These are phyloP conservation scores for Suillus decipiens DNA, from an alignment of 768 basidiomycete genomes.

Conservation along the genomic window DNA sequence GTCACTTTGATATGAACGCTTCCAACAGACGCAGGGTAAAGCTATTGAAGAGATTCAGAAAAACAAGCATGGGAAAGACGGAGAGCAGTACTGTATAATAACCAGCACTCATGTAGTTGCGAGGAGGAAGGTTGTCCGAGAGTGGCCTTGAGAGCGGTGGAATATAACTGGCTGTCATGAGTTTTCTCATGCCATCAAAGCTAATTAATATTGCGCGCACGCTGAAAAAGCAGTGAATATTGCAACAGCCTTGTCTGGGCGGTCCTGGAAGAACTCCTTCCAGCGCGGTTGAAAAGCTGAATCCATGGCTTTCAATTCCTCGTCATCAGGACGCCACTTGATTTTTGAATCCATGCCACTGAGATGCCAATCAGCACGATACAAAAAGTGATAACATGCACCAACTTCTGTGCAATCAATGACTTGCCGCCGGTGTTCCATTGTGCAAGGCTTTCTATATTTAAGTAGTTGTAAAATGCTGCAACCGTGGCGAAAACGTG, in stretches of 20 bases:
- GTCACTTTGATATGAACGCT: constrained; percentile 49
- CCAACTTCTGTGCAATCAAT: constrained; percentile 54
- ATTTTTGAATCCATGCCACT: constrained; percentile 58
- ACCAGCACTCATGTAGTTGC: constrained; percentile 18
- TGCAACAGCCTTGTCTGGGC: constrained; percentile 58
- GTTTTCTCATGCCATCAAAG: too few relatives aligned
- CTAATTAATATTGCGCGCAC: constrained; percentile 25
- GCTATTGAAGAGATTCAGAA: constrained; percentile 12
- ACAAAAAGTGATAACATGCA: not conserved
- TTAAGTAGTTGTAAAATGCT: not conserved
- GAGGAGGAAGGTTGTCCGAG: constrained; percentile 4
- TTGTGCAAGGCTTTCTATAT: constrained; percentile 22
- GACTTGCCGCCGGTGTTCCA: constrained; percentile 42
- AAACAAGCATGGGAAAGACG: not conserved
- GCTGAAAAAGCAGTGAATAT: constrained; percentile 43
- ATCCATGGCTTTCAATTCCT: constrained; percentile 51
- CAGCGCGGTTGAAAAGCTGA: constrained; percentile 50
- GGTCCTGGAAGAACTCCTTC: constrained; percentile 49
- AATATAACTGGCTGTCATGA: not conserved
- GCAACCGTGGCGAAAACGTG: constrained; percentile 8
- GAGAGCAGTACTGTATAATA: constrained; percentile 34
- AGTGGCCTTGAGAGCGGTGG: not conserved
- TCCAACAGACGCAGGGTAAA: constrained; percentile 49
- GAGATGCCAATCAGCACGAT: not conserved
- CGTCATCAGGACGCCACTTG: constrained; percentile 52